A percentile compares a stretch with the other conserved stretches of the same genome.
Conservation (phyloP, 305 asterid genomes). For the Stenogyne calaminthoides region DNA sequence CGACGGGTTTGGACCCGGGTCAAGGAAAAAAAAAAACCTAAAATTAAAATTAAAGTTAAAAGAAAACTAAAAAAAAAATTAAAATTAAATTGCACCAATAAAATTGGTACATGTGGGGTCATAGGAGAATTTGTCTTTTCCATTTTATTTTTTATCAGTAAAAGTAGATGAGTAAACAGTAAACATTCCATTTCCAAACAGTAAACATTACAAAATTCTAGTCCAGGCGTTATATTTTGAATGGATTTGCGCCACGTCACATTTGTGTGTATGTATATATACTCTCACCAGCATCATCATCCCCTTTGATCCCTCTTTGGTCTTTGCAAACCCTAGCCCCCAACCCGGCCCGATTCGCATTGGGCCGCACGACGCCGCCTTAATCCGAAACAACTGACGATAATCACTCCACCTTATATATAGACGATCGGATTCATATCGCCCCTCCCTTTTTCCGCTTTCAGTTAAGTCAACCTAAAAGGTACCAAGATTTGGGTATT, state of each 20-base stretch:
- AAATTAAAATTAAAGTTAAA: too few species aligned
- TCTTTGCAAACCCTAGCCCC: slow-evolving; percentile 33
- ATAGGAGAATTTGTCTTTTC: too few species aligned
- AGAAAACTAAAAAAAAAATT: too few species aligned
- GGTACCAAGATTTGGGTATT: slow-evolving; percentile 21
- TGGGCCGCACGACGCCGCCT: slow-evolving; percentile 14
- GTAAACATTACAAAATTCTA: background rate
- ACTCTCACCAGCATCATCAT: background rate
- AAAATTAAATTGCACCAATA: too few species aligned
- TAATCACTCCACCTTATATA: background rate
- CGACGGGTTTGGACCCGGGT: too few species aligned
- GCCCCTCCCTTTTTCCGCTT: background rate
- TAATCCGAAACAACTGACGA: background rate
- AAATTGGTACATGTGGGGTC: too few species aligned
- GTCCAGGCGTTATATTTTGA: too few species aligned
- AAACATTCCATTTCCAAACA: too few species aligned
- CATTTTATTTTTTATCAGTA: too few species aligned
- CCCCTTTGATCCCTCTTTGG: background rate
- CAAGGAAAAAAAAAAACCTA: too few species aligned
- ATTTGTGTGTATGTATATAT: background rate
- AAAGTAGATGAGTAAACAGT: too few species aligned
- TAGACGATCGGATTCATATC: slow-evolving; percentile 11
- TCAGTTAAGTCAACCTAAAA: slow-evolving; percentile 1
- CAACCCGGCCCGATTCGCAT: slow-evolving; percentile 20
- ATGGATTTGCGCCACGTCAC: slow-evolving; percentile 19